Percentiles rank a stretch among this genome's conserved stretches.
Evolutionary conservation across 352 stramenopile genomes (phyloP).

Genomic region (Blastocystis sp.): DNA sequence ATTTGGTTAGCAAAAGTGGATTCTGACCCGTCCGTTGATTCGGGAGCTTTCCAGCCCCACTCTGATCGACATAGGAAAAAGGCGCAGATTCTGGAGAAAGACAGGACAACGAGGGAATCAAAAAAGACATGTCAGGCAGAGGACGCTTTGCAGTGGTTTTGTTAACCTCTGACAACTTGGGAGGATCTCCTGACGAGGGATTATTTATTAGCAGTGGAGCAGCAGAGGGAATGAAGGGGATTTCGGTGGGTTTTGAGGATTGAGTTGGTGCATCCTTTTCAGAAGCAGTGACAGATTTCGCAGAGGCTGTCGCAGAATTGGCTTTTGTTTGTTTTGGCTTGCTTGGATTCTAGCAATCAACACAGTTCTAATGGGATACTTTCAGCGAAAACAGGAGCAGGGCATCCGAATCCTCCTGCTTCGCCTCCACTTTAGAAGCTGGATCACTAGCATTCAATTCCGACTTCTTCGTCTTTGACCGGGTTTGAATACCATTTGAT

Average conservation of each 20-base stretch:
- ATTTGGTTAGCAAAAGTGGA: no score
- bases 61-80: neutral
- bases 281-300: neutral
- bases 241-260: neutral
- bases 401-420: neutral
- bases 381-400: neutral
- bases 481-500: neutral
- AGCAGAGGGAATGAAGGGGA: neutral
- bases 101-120: slow-evolving; percentile 6
- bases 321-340: neutral
- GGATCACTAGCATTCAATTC: neutral
- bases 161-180: neutral
- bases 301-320: no score
- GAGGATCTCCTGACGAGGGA: neutral
- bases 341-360: neutral
- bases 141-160: neutral
- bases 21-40: neutral
- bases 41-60: neutral
- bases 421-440: neutral
- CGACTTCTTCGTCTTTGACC: neutral
- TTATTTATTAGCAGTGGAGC: neutral
- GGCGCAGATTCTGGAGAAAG: neutral
- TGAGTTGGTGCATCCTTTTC: neutral
- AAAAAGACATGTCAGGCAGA: slow-evolving; percentile 10
- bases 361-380: neutral